phyloP scores from a whole-genome alignment of 257 asterid species.

The Scutellaria galericulata region DNA sequence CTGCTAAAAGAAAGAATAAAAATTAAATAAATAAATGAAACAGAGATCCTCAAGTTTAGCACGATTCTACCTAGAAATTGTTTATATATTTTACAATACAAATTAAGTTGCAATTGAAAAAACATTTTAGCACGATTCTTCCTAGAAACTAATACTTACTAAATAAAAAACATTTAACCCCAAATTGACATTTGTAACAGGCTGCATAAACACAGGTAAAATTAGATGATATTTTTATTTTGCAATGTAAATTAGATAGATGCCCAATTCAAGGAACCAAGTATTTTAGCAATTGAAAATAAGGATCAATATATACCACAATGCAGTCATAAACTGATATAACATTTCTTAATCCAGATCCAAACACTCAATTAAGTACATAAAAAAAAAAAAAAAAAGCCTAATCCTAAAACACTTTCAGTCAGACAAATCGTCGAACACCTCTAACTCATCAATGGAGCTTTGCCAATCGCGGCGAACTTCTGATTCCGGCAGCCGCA shows the following conservation, averaged over 20 bases:
- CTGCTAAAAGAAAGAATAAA: too few relatives aligned
- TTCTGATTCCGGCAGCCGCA: conserved; percentile 44
- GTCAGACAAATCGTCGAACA: conserved; percentile 40
- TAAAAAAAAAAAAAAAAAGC: not conserved
- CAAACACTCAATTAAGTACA: not conserved
- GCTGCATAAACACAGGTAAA: not conserved
- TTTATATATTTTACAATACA: too few relatives aligned
- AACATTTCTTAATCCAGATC: conserved; percentile 1
- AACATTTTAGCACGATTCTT: too few relatives aligned
- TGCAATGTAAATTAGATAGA: not conserved
- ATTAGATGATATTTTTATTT: too few relatives aligned
- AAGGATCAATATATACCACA: not conserved
- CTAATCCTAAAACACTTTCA: conserved; percentile 15
- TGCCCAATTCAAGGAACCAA: not conserved
- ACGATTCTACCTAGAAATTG: too few relatives aligned
- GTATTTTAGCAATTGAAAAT: not conserved
- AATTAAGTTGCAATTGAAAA: too few relatives aligned
- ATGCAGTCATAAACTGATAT: not conserved
- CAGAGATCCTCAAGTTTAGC: too few relatives aligned
- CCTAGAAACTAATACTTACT: not conserved
- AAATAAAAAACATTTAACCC: not conserved
- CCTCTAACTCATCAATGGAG: conserved; percentile 22
- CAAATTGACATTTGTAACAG: not conserved
- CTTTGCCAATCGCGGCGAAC: conserved; percentile 67
- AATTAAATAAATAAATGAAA: too few relatives aligned